Conservation (phyloP, 2,329 filamentous ascomycete species). For the Colletotrichum liaoningense region DNA sequence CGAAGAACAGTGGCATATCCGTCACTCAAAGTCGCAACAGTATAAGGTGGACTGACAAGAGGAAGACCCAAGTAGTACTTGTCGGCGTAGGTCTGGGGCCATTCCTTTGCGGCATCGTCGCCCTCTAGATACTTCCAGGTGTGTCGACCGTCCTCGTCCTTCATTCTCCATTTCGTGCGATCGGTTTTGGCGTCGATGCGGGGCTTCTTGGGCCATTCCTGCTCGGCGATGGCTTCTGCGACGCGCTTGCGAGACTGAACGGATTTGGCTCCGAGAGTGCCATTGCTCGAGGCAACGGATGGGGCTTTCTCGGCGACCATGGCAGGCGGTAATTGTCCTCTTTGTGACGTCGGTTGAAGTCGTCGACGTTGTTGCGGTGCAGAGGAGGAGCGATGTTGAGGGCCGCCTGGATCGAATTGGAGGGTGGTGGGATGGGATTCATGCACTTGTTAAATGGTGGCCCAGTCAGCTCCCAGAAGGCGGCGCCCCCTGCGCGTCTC, state of each 20-base stretch:
- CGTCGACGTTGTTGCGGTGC: no score
- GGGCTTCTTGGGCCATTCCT: constrained; percentile 56
- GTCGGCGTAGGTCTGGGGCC: constrained; percentile 91
- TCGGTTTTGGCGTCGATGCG: constrained; percentile 75
- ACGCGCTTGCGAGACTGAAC: constrained; percentile 55
- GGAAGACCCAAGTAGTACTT: constrained; percentile 88
- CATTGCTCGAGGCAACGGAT: constrained; percentile 30
- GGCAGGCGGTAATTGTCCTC: neutral
- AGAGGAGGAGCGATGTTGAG: neutral
- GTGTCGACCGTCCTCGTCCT: constrained; percentile 84
- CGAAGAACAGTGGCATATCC: neutral
- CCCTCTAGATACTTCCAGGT: constrained; percentile 94
- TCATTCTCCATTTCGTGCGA: constrained; percentile 83
- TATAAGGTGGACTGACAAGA: constrained; percentile 64
- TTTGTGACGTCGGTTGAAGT: neutral
- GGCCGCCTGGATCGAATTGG: neutral
- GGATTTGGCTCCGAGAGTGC: neutral
- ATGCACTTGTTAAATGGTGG: constrained; percentile 23
- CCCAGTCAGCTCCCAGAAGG: constrained; percentile 5
- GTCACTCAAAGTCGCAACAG: neutral
- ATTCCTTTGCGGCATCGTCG: constrained; percentile 74
- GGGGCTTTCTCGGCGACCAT: constrained; percentile 19
- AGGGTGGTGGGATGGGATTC: constrained; percentile 8
- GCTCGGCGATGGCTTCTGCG: constrained; percentile 49
- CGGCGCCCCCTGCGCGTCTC: constrained; percentile 18